These are phyloP conservation scores for Entamoeba histolytica DNA, from an alignment of 208 protist species.

Conservation along the genomic window DNA sequence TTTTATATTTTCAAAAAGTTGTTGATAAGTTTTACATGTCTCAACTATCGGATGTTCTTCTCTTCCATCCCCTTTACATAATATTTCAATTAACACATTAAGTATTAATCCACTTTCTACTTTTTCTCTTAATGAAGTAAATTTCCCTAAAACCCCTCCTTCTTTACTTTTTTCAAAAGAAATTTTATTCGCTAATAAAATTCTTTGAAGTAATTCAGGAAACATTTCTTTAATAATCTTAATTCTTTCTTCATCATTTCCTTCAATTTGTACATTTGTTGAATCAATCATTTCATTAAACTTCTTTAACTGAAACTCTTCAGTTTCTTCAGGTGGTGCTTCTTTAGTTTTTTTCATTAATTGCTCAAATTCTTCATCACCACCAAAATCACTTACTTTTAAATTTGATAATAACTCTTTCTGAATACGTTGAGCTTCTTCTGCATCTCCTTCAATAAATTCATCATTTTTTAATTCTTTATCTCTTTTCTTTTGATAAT, in stretches of 20 bases:
- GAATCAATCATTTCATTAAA: not conserved
- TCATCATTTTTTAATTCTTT: not conserved
- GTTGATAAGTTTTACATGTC: not conserved
- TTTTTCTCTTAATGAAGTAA: not conserved
- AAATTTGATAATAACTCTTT: not conserved
- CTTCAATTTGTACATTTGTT: not conserved
- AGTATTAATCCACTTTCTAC: not conserved
- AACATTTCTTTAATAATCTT: not conserved
- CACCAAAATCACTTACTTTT: not conserved
- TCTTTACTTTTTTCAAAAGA: not conserved
- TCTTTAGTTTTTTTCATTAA: not conserved
- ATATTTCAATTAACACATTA: not conserved
- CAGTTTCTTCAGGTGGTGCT: not conserved
- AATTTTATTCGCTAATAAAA: not conserved
- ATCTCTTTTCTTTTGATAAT: not conserved
- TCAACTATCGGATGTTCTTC: not conserved
- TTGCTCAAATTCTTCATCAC: not conserved
- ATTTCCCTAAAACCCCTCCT: not conserved
- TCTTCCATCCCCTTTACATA: not conserved
- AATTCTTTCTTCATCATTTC: not conserved
- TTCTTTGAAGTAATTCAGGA: not conserved
- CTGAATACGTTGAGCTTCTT: not conserved
- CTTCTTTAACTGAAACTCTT: not conserved
- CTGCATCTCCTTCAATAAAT: not conserved
- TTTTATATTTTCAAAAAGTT: not conserved